Evolutionary conservation across 805 yeast species (phyloP).

Genomic region (Schwanniomyces polymorphus): DNA sequence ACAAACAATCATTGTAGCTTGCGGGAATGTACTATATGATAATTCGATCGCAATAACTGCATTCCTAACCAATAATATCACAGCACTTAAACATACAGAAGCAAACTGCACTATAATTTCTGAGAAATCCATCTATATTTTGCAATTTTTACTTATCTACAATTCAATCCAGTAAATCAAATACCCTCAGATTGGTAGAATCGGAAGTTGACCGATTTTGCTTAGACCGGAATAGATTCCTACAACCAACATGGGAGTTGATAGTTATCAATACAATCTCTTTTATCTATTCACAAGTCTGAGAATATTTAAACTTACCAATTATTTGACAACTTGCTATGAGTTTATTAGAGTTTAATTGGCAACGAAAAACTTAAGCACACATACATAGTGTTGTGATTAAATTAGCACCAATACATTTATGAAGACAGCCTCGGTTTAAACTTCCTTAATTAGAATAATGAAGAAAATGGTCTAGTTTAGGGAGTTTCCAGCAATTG

Average conservation of each 20-base stretch:
- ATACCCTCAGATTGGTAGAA: not conserved
- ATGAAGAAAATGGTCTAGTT: not conserved
- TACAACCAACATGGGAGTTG: not conserved
- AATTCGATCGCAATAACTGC: slow-evolving; percentile 8
- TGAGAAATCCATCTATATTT: slow-evolving; percentile 7
- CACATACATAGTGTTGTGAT: not conserved
- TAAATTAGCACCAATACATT: not conserved
- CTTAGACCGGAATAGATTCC: not conserved
- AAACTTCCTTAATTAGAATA: no score
- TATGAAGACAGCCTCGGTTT: not conserved
- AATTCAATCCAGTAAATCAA: not conserved
- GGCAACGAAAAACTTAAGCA: not conserved
- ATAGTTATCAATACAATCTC: no score
- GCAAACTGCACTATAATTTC: slow-evolving; percentile 11
- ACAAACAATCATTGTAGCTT: slow-evolving; percentile 14
- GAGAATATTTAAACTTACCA: no score
- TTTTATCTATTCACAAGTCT: no score
- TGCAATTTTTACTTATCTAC: slow-evolving; percentile 1
- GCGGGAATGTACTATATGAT: slow-evolving; percentile 17
- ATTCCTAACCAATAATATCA: slow-evolving; percentile 13
- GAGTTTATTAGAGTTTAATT: not conserved
- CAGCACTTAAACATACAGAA: slow-evolving; percentile 8
- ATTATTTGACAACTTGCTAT: not conserved
- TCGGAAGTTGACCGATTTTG: not conserved
- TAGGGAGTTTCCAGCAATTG: not conserved